phyloP scores from a whole-genome alignment of 2,329 filamentous ascomycete species.

The Scleromitrula shiraiana region DNA sequence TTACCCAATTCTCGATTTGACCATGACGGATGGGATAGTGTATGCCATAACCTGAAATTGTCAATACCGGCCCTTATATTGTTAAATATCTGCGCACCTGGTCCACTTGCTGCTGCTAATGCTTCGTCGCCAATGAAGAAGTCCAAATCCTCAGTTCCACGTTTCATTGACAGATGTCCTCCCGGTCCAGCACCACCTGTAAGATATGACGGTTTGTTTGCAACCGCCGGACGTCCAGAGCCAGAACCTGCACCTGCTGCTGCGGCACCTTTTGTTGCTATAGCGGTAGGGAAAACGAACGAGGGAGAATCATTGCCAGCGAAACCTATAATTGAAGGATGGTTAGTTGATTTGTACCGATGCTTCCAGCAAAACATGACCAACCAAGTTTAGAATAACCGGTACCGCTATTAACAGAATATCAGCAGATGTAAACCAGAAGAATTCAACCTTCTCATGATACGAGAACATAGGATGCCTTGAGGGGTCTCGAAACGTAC shows the following conservation, averaged over 20 bases:
- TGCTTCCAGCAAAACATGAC: slow-evolving; percentile 24
- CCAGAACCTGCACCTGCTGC: slow-evolving; percentile 67
- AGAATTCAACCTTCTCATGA: neutral
- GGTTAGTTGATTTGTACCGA: slow-evolving; percentile 3
- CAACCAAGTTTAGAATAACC: slow-evolving; percentile 97
- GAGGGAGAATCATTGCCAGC: slow-evolving; percentile 98
- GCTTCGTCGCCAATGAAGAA: slow-evolving; percentile 99
- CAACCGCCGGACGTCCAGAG: slow-evolving; percentile 81
- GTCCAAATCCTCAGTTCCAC: slow-evolving; percentile 94
- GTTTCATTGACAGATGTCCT: slow-evolving; percentile 80
- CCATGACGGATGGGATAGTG: slow-evolving; percentile 97
- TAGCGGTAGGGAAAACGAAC: slow-evolving; percentile 98
- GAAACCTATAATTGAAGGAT: slow-evolving; percentile 56
- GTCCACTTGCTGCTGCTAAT: slow-evolving; percentile 71
- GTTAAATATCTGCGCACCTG: slow-evolving; percentile 45
- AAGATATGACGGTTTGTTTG: slow-evolving; percentile 91
- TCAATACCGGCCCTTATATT: slow-evolving; percentile 13
- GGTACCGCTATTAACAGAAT: slow-evolving; percentile 66
- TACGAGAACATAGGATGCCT: slow-evolving; percentile 10
- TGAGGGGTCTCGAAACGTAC: slow-evolving; percentile 51
- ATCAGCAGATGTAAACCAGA: slow-evolving; percentile 17
- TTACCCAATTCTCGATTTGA: slow-evolving; percentile 97
- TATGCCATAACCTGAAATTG: slow-evolving; percentile 70
- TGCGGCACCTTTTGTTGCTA: slow-evolving; percentile 80
- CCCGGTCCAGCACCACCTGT: slow-evolving; percentile 79